Evolutionary conservation across 2,329 filamentous ascomycete genomes (phyloP).

Genomic region (Xylaria polymorpha): DNA sequence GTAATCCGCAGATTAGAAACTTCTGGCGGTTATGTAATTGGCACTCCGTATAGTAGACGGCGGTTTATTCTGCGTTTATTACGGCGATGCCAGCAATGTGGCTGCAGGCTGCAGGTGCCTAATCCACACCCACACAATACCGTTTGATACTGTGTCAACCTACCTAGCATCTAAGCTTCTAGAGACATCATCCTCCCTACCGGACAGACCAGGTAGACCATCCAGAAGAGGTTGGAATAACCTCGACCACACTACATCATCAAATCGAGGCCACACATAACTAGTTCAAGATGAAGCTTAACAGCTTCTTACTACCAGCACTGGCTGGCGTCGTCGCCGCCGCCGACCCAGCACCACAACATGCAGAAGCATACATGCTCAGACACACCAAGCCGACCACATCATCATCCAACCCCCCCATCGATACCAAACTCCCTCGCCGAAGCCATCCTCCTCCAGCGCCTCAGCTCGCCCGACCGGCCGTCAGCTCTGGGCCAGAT

Average conservation of each 20-base stretch:
- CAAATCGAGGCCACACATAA: constrained; percentile 31
- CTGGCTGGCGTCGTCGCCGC: constrained; percentile 52
- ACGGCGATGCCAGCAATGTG: not conserved
- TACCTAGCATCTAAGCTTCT: constrained; percentile 21
- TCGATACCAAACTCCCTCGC: constrained; percentile 65
- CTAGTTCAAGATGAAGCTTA: constrained; percentile 54
- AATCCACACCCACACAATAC: not conserved
- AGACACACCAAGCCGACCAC: constrained; percentile 50
- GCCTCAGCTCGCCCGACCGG: constrained; percentile 61
- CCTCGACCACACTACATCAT: constrained; percentile 25
- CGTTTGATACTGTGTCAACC: constrained; percentile 20
- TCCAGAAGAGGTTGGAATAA: constrained; percentile 29
- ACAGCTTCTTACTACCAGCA: constrained; percentile 54
- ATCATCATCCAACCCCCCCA: constrained; percentile 51
- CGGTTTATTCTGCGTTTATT: not conserved
- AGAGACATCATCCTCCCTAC: constrained; percentile 10
- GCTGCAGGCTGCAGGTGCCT: not conserved
- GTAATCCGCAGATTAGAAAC: not conserved
- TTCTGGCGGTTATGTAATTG: not conserved
- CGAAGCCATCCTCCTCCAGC: constrained; percentile 69
- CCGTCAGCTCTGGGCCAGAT: constrained; percentile 62
- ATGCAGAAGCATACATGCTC: constrained; percentile 67
- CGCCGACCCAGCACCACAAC: constrained; percentile 45
- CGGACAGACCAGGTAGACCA: not conserved
- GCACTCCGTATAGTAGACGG: not conserved